Conservation (phyloP, 805 yeast genomes). For the Barnettozyma siamensis region DNA sequence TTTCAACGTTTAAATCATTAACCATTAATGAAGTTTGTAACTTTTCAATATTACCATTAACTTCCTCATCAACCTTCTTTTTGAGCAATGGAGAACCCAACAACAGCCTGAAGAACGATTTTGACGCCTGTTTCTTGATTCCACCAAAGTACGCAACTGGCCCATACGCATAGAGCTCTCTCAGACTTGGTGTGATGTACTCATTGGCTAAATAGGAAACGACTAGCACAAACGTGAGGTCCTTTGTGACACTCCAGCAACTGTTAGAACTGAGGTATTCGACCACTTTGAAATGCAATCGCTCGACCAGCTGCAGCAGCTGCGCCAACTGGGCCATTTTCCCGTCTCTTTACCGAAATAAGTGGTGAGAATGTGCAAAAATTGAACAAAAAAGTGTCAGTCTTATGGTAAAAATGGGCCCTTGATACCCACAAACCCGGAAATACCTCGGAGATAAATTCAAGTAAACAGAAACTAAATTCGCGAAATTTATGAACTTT, state of each 20-base stretch:
- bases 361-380: too few species aligned
- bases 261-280: background rate
- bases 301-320: background rate
- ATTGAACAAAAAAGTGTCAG: too few species aligned
- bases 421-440: too few species aligned
- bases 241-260: background rate
- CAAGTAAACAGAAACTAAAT: too few species aligned
- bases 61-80: constrained; percentile 54
- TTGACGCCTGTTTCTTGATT: background rate
- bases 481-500: too few species aligned
- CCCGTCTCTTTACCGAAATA: too few species aligned
- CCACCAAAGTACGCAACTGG: background rate
- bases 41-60: constrained; percentile 38
- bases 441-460: too few species aligned
- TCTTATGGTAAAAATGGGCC: too few species aligned
- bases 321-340: too few species aligned
- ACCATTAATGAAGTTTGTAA: constrained; percentile 57
- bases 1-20: constrained; percentile 40
- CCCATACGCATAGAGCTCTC: background rate
- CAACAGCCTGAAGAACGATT: constrained; percentile 26
- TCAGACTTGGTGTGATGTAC: background rate
- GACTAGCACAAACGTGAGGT: too few species aligned
- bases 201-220: background rate
- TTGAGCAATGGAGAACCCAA: constrained; percentile 48
- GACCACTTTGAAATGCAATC: too few species aligned